These are phyloP conservation scores for Xylariomycetidae sp. DNA, from an alignment of 2,329 filamentous ascomycete genomes.

Conservation along the genomic window DNA sequence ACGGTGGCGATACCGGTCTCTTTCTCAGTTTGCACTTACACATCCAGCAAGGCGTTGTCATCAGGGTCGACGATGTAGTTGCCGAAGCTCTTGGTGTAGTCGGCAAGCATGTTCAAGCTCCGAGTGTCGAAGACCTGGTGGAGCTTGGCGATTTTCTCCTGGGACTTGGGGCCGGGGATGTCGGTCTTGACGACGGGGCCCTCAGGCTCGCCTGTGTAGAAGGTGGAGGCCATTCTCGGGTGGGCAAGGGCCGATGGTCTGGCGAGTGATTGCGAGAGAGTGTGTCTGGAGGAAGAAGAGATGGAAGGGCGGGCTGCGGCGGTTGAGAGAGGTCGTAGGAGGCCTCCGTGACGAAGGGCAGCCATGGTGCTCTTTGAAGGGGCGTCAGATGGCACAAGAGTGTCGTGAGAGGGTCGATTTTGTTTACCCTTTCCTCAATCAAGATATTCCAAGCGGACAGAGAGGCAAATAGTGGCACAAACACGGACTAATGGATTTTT, in stretches of 20 bases:
- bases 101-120: slow-evolving; percentile 76
- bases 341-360: slow-evolving; percentile 22
- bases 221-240: slow-evolving; percentile 24
- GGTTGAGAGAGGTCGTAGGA: slow-evolving; percentile 18
- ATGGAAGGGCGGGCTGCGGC: slow-evolving; percentile 11
- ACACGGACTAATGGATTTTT: no score
- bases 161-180: slow-evolving; percentile 73
- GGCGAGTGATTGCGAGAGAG: slow-evolving; percentile 9
- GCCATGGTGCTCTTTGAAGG: no score
- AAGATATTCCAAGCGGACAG: no score
- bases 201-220: slow-evolving; percentile 42
- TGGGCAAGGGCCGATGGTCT: slow-evolving; percentile 13
- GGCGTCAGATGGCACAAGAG: no score
- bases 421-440: no score
- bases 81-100: slow-evolving; percentile 69
- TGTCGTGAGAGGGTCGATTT: no score
- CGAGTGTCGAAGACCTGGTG: slow-evolving; percentile 79
- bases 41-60: slow-evolving; percentile 68
- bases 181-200: slow-evolving; percentile 50
- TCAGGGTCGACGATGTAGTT: slow-evolving; percentile 78
- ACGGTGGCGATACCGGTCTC: no score
- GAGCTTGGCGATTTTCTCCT: slow-evolving; percentile 65
- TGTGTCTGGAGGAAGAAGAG: slow-evolving; percentile 10
- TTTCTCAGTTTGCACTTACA: no score
- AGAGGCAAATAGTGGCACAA: no score